Percentiles rank a stretch among this genome's conserved stretches.
Evolutionary conservation across 2,329 filamentous ascomycete species (phyloP).

Genomic region (Didymella pomorum): DNA sequence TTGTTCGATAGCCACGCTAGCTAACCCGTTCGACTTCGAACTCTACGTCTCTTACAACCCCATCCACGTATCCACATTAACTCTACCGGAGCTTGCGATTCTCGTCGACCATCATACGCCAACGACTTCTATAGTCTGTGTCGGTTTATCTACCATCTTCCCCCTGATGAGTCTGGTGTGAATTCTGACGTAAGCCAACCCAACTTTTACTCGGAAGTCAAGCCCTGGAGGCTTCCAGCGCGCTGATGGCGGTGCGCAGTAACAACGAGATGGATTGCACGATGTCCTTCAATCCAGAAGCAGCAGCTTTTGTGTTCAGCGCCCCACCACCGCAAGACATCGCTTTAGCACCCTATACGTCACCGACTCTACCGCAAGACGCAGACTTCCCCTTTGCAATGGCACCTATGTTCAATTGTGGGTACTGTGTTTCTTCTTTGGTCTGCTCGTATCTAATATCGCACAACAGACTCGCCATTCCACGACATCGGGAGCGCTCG

Average conservation of each 20-base stretch:
- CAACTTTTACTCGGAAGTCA: neutral
- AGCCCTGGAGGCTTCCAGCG: no score
- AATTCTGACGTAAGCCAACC: no score
- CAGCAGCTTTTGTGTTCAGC: neutral
- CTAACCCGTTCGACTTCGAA: neutral
- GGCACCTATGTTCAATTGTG: constrained; percentile 16
- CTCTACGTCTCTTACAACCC: neutral
- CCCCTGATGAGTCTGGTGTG: neutral
- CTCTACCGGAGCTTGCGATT: no score
- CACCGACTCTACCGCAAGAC: neutral
- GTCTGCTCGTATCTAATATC: neutral
- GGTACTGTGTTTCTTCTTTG: neutral
- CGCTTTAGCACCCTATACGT: neutral
- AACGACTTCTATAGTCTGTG: neutral
- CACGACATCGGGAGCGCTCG: neutral
- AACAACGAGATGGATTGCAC: constrained; percentile 11
- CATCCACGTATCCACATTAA: neutral
- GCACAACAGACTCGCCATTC: constrained; percentile 5
- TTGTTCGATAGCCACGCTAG: neutral
- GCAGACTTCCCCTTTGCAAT: neutral
- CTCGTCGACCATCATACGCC: neutral
- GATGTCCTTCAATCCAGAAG: constrained; percentile 14
- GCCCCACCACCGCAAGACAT: neutral
- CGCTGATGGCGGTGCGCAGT: neutral
- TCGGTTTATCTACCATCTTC: neutral